A percentile compares a stretch with the other conserved stretches of the same genome.
Conservation (phyloP, 257 asterid species). For the Voacanga thouarsii region DNA sequence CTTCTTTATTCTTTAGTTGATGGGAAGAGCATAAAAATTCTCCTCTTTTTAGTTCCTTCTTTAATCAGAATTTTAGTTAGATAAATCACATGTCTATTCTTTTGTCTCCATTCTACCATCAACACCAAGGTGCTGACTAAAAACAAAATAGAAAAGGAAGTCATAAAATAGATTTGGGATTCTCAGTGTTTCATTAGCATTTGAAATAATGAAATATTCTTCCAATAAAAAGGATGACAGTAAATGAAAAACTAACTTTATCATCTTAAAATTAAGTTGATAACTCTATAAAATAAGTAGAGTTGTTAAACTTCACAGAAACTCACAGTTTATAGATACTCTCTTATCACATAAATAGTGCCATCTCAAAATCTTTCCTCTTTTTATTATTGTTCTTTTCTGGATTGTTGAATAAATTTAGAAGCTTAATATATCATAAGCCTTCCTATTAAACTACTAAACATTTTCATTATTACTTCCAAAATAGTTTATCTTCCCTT, state of each 20-base stretch:
- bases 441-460: background rate
- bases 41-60: background rate
- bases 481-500: background rate
- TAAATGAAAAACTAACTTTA: background rate
- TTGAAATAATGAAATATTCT: background rate
- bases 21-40: background rate
- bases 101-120: too few relatives aligned
- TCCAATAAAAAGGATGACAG: background rate
- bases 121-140: background rate
- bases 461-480: background rate
- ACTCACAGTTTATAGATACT: background rate
- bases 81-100: background rate
- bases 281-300: background rate
- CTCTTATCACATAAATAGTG: background rate
- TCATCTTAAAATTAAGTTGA: background rate
- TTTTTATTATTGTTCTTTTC: background rate
- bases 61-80: background rate
- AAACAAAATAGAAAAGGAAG: background rate
- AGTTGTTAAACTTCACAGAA: background rate
- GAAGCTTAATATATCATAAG: background rate
- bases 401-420: background rate
- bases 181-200: background rate
- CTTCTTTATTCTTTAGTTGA: background rate
- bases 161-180: background rate
- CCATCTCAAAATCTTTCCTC: background rate